A percentile compares a stretch with the other conserved stretches of the same genome.
Evolutionary conservation across 106 monocot species (phyloP).

Genomic region (Hemerocallis citrina): DNA sequence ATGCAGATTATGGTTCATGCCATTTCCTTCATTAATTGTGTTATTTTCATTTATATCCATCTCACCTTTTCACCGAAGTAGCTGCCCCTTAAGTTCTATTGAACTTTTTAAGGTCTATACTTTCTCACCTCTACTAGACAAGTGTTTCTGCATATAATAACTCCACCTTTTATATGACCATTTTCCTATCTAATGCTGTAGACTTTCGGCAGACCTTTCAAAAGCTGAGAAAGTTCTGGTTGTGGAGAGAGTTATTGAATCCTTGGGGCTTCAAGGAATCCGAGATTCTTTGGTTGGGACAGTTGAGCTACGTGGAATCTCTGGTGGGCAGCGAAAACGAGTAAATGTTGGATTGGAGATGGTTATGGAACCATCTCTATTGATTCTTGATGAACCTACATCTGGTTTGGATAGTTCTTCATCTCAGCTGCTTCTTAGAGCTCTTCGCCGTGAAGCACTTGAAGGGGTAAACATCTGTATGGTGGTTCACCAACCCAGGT

Average conservation of each 20-base stretch:
- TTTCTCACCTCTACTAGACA: background rate
- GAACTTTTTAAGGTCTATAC: background rate
- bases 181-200: conserved; percentile 17
- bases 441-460: conserved; percentile 83
- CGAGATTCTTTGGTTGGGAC: conserved; percentile 91
- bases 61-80: background rate
- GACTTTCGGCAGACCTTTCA: conserved; percentile 58
- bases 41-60: background rate
- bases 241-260: conserved; percentile 94
- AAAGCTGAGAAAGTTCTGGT: conserved; percentile 81
- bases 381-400: conserved; percentile 95
- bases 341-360: conserved; percentile 96
- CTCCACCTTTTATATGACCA: background rate
- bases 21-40: background rate
- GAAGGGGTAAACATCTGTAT: conserved; percentile 94
- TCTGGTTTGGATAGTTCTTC: conserved; percentile 96
- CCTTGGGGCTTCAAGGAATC: conserved; percentile 67
- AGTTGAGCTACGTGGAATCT: conserved; percentile 91
- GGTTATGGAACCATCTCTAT: conserved; percentile 94
- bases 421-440: conserved; percentile 73
- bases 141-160: background rate
- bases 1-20: background rate
- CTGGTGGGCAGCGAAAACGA: conserved; percentile 90
- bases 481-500: conserved; percentile 99
- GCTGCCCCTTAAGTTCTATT: background rate